A percentile compares a stretch with the other conserved stretches of the same genome.
Evolutionary conservation across 768 basidiomycete species (phyloP).

Genomic region (Mycena amicta): DNA sequence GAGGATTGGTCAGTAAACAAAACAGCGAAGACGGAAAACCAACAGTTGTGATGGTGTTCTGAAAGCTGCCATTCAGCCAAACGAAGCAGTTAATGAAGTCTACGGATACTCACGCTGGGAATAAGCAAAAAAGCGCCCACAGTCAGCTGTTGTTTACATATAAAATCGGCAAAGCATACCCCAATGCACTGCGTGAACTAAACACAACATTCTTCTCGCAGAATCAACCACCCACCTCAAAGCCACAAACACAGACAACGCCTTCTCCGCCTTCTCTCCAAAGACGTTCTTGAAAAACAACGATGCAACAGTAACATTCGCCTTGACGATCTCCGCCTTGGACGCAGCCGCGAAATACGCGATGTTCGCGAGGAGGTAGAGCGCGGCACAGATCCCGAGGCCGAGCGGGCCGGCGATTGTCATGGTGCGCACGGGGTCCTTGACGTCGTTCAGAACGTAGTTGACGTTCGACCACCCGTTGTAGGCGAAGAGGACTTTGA

Average conservation of each 20-base stretch:
- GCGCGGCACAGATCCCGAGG: conserved; percentile 50
- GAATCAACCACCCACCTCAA: conserved; percentile 43
- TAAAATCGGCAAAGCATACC: conserved; percentile 21
- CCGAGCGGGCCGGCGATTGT: conserved; percentile 65
- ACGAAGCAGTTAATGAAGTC: background rate
- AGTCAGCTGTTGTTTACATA: background rate
- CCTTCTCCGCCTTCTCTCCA: conserved; percentile 52
- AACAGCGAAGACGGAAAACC: conserved; percentile 2
- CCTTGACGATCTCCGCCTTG: conserved; percentile 48
- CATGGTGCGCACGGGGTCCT: conserved; percentile 59
- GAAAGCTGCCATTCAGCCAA: background rate
- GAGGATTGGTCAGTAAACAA: background rate
- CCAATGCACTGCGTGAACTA: conserved; percentile 22
- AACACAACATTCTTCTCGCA: background rate
- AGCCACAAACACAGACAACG: conserved; percentile 59
- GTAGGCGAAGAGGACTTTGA: conserved; percentile 52
- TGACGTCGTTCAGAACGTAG: conserved; percentile 63
- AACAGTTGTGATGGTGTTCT: conserved; percentile 26
- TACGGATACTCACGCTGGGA: background rate
- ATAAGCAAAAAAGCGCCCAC: background rate
- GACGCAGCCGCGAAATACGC: conserved; percentile 59
- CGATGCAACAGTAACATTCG: conserved; percentile 59
- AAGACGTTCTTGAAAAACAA: conserved; percentile 65
- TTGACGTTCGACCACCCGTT: conserved; percentile 42
- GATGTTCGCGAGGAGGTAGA: conserved; percentile 60